Percentiles rank a stretch among this genome's conserved stretches.
Evolutionary conservation across 768 basidiomycete genomes (phyloP).

Genomic region (Pholiota conissans): DNA sequence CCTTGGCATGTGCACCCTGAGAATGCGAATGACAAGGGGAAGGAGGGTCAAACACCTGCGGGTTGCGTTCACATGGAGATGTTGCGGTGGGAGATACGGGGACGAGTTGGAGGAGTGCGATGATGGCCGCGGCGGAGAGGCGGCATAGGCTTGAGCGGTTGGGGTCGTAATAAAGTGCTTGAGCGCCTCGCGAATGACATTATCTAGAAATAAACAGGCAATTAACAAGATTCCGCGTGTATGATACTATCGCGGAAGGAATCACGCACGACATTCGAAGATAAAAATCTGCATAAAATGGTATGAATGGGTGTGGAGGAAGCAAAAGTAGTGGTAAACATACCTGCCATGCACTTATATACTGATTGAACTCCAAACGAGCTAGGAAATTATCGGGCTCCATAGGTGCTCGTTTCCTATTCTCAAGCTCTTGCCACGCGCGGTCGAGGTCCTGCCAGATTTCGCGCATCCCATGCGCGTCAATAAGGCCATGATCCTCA

Average conservation of each 20-base stretch:
- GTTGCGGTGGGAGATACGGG: constrained; percentile 46
- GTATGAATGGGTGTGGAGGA: constrained; percentile 15
- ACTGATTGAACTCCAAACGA: constrained; percentile 47
- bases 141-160: constrained; percentile 36
- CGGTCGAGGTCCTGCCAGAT: constrained; percentile 85
- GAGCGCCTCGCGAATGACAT: constrained; percentile 83
- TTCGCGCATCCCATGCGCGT: constrained; percentile 64
- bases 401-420: constrained; percentile 41
- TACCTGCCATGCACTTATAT: constrained; percentile 87
- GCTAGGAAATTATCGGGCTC: constrained; percentile 33
- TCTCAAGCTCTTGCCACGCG: constrained; percentile 85
- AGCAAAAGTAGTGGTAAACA: constrained; percentile 21
- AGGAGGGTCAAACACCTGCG: constrained; percentile 52
- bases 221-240: not conserved
- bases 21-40: constrained; percentile 49
- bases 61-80: constrained; percentile 47
- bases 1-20: constrained; percentile 48
- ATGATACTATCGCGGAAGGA: not conserved
- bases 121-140: constrained; percentile 44
- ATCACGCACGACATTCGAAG: constrained; percentile 79
- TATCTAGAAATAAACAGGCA: constrained; percentile 46
- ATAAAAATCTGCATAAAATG: constrained; percentile 66
- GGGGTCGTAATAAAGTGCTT: constrained; percentile 46
- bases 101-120: constrained; percentile 40
- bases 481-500: constrained; percentile 53